Base-by-base conservation (phyloP, 2,329 filamentous ascomycete genomes). In the Arthrobotrys conoides region DNA sequence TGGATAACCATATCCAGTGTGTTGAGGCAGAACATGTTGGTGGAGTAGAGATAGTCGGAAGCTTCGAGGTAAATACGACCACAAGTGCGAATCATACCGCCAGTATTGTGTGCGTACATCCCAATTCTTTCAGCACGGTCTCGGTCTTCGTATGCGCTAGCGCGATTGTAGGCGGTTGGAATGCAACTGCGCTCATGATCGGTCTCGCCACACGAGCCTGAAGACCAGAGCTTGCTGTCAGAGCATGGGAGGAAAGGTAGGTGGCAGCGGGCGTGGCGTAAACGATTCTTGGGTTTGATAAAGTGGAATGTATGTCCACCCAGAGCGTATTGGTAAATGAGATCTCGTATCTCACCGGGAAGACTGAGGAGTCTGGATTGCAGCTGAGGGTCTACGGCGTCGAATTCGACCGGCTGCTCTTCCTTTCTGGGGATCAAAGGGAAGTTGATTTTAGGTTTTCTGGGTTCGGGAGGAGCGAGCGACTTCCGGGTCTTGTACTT, bases 21-120 rank as follows among this genome's bases (percentile, higher is more conserved):
- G 57, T 78, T 78, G 44, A 78, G 33, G 57, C 75, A 78, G 24
- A 78, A 78, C 75, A 78, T 72, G 41, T 78, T 78, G 46, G 33
- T 65, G 20, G 75, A 78, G 68, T 78, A 78, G 20, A 78, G 75
- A 27, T 68, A 72, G 46, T 78, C 75, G 24, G 75, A 78, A 20
- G 75, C 75, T 64, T 78, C 75, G 53, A 72, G 63, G 53, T 78
- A 78, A 36, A 72, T 30, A 18, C 71, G 68, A 24, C 75, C 68
- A 41, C 75, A 78, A 33, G 46, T 69, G 48, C 71, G 71, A 1
- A 72, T 65, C n/a, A 72, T 22, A 18, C 63, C 68, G 6, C 73
- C 73, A 20, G 33, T 78, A 46, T 69, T 64, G 12, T 64, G 68
- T 41, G 61, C 63, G 20, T 55, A 78, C 22, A 78, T 55, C 14